These are phyloP conservation scores for Trametes cubensis DNA, from an alignment of 768 basidiomycete genomes.

Conservation along the genomic window DNA sequence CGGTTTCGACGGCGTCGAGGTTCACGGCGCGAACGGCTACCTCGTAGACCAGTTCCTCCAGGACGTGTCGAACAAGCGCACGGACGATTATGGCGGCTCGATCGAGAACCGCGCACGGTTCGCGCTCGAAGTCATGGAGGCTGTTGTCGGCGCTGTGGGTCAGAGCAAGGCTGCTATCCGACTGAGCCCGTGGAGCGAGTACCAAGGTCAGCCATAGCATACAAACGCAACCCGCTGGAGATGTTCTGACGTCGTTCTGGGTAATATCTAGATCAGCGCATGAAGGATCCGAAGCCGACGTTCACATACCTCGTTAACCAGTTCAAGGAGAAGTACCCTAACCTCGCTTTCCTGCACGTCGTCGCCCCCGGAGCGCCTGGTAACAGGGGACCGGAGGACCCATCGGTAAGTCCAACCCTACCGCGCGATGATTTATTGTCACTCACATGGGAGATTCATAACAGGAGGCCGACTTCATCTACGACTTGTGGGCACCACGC, in stretches of 20 bases:
- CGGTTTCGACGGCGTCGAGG: constrained; percentile 35
- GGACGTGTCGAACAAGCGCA: constrained; percentile 44
- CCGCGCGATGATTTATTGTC: neutral
- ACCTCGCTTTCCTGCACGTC: constrained; percentile 43
- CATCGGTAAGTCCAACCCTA: constrained; percentile 5
- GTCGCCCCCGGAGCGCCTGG: constrained; percentile 29
- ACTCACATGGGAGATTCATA: neutral
- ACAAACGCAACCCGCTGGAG: neutral
- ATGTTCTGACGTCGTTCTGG: neutral
- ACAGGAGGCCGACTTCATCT: constrained; percentile 28
- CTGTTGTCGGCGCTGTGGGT: constrained; percentile 43
- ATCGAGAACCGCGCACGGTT: constrained; percentile 50
- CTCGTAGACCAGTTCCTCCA: constrained; percentile 47
- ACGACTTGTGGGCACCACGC: constrained; percentile 29
- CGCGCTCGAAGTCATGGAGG: constrained; percentile 44
- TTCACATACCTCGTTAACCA: constrained; percentile 52
- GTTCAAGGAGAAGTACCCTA: constrained; percentile 43
- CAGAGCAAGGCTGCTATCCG: constrained; percentile 43
- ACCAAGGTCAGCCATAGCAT: constrained; percentile 8
- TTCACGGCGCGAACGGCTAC: constrained; percentile 36
- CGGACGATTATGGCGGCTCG: constrained; percentile 53
- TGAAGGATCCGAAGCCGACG: constrained; percentile 56
- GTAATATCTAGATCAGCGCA: constrained; percentile 43
- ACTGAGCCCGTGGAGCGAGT: constrained; percentile 39
- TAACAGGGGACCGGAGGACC: constrained; percentile 6